Evolutionary conservation across 768 basidiomycete species (phyloP), one percentile per base, ranked within the genome.

Genomic region (Auriscalpium vulgare): DNA sequence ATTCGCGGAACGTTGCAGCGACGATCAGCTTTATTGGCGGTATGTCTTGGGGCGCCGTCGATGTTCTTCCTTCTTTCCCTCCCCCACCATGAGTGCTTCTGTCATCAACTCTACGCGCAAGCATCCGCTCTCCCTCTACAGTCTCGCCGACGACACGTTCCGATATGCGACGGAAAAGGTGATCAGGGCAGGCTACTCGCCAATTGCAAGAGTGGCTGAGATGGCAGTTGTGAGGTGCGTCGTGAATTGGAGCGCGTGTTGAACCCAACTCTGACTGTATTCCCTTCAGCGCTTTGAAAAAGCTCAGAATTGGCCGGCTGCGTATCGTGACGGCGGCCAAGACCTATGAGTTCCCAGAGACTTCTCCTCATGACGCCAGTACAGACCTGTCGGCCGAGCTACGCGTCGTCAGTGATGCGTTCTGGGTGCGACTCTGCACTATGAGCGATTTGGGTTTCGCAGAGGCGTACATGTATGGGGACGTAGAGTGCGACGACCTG

Each of bases 401-500:
- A n/a, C 56, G 44, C n/a, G 52, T 59, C 35, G 10, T 59, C 37
- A 59, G 53, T 13, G 55, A 59, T n/a, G 49, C 53, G 53, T 57
- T 55, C 51, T 54, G 65, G 66, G 54, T 59, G 35, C 56, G 57
- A 19, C 35, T 57, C 40, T 63, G 47, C 29, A 53, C 50, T 6
- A 54, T 51, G 52, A 23, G 48, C 29, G 59, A 63, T 47, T 21
- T 63, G 8, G 62, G 62, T 19, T 60, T 66, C 36, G 50, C 63
- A 2, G 65, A 66, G 43, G 61, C 58, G 10, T 66, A 63, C 56
- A 65, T 66, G 63, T 54, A 51, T n/a, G 62, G 58, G 1, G 65
- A 66, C 7, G 56, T 61, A 49, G 56, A 53, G 11, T 53, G 58
- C 37, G 53, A 58, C 14, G 59, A 58, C 19, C 50, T 64, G 11